These are phyloP conservation scores for Trichoderma polysporum DNA, from an alignment of 2,329 filamentous ascomycete genomes.

Conservation along the genomic window DNA sequence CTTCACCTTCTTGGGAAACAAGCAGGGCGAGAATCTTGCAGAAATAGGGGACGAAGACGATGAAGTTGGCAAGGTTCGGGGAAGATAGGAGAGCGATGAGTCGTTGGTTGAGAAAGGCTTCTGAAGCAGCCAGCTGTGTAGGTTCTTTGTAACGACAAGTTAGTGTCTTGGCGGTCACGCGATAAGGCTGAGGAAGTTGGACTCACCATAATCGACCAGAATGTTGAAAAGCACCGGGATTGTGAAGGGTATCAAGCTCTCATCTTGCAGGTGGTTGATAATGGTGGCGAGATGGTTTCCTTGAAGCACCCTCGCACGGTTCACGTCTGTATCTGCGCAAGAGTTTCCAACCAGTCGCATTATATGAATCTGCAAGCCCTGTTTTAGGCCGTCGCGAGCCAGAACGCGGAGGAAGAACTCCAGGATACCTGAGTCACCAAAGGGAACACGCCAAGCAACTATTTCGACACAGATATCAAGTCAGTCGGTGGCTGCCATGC, in stretches of 20 bases:
- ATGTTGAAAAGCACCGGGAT: conserved; percentile 64
- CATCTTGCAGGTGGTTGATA: conserved; percentile 48
- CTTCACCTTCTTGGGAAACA: conserved; percentile 52
- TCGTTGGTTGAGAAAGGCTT: conserved; percentile 49
- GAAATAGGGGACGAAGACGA: conserved; percentile 50
- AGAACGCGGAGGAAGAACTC: conserved; percentile 55
- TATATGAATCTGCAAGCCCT: conserved; percentile 51
- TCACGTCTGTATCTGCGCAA: conserved; percentile 63
- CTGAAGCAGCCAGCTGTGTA: conserved; percentile 55
- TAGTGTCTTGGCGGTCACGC: background rate
- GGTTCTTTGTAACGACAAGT: conserved; percentile 43
- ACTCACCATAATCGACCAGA: conserved; percentile 61
- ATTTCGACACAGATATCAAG: background rate
- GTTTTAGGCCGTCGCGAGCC: conserved; percentile 37
- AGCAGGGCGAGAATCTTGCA: conserved; percentile 59
- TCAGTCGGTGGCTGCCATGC: background rate
- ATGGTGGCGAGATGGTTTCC: conserved; percentile 49
- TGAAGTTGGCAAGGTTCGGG: conserved; percentile 42
- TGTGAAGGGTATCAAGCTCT: conserved; percentile 50
- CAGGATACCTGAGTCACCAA: conserved; percentile 59
- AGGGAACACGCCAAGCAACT: conserved; percentile 57
- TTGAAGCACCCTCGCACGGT: conserved; percentile 55
- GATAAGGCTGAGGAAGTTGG: background rate
- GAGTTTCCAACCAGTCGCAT: conserved; percentile 62
- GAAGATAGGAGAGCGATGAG: conserved; percentile 52